Conservation (phyloP, 768 basidiomycete genomes). For the Termitomyces sp. region DNA sequence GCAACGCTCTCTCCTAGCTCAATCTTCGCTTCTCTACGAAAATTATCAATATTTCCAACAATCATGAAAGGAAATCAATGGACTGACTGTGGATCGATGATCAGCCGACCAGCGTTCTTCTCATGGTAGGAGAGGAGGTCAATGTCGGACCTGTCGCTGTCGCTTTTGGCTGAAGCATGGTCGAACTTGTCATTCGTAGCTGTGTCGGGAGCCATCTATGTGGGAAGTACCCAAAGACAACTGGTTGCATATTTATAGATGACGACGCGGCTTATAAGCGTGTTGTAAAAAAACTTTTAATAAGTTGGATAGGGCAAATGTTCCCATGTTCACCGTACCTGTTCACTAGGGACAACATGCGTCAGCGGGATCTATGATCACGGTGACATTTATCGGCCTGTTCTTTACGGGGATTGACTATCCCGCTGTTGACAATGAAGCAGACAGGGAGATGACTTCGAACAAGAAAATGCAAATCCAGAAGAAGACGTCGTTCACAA, state of each 20-base stretch:
- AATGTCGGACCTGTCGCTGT: constrained; percentile 18
- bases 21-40: constrained; percentile 49
- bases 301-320: not conserved
- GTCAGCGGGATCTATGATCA: not conserved
- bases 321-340: not conserved
- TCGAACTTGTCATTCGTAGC: constrained; percentile 12
- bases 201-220: constrained; percentile 21
- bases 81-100: constrained; percentile 56
- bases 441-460: not conserved
- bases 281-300: not conserved
- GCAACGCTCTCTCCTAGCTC: constrained; percentile 58
- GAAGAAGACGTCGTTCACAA: not conserved
- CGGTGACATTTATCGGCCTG: no score
- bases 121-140: constrained; percentile 45
- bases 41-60: not conserved
- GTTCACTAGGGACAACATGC: not conserved
- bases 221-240: not conserved
- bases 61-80: not conserved
- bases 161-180: constrained; percentile 12
- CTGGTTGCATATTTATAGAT: not conserved
- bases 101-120: constrained; percentile 48
- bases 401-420: no score
- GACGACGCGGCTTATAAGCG: not conserved
- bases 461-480: not conserved
- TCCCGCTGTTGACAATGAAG: no score